A percentile compares a stretch with the other conserved stretches of the same genome.
Evolutionary conservation across 805 yeast genomes (phyloP).

Genomic region (Wickerhamiella kazuoi): DNA sequence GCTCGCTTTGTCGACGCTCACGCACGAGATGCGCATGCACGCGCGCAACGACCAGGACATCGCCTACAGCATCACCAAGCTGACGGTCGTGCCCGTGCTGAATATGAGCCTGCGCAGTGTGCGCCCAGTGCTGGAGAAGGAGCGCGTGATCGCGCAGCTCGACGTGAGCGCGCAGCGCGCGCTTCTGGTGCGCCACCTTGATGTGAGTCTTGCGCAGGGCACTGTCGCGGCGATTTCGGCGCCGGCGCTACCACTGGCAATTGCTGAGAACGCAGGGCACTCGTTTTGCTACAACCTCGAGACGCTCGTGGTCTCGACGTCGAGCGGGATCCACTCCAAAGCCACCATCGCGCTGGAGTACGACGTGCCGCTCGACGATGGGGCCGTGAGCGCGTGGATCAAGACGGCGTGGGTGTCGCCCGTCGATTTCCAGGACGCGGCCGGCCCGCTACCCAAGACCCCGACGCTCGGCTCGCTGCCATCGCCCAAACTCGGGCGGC

Average conservation of each 20-base stretch:
- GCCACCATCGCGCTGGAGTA: slow-evolving; percentile 9
- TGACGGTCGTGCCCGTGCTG: slow-evolving; percentile 10
- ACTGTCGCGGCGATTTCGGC: slow-evolving; percentile 8
- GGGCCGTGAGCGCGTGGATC: slow-evolving; percentile 5
- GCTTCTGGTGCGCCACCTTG: slow-evolving; percentile 5
- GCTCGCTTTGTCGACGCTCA: background rate
- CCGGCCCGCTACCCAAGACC: slow-evolving; percentile 17
- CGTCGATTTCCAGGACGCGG: slow-evolving; percentile 14
- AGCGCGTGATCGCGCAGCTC: slow-evolving; percentile 14
- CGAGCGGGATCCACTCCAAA: slow-evolving; percentile 4
- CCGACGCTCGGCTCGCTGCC: slow-evolving; percentile 11
- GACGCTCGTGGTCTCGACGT: slow-evolving; percentile 2
- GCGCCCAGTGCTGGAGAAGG: slow-evolving; percentile 15
- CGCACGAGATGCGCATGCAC: background rate
- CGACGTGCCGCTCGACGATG: slow-evolving; percentile 4
- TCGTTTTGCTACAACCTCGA: slow-evolving; percentile 11
- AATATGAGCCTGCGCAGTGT: slow-evolving; percentile 12
- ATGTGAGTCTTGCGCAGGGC: slow-evolving; percentile 11
- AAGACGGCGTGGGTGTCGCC: slow-evolving; percentile 13
- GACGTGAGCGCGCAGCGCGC: slow-evolving; percentile 8
- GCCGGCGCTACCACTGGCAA: slow-evolving; percentile 6
- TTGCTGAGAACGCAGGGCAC: slow-evolving; percentile 6
- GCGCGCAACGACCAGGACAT: slow-evolving; percentile 1
- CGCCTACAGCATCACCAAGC: slow-evolving; percentile 8
- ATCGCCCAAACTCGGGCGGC: slow-evolving; percentile 1